Evolutionary conservation across 2,329 filamentous ascomycete species (phyloP).

Genomic region (Fragosphaeria purpurea): DNA sequence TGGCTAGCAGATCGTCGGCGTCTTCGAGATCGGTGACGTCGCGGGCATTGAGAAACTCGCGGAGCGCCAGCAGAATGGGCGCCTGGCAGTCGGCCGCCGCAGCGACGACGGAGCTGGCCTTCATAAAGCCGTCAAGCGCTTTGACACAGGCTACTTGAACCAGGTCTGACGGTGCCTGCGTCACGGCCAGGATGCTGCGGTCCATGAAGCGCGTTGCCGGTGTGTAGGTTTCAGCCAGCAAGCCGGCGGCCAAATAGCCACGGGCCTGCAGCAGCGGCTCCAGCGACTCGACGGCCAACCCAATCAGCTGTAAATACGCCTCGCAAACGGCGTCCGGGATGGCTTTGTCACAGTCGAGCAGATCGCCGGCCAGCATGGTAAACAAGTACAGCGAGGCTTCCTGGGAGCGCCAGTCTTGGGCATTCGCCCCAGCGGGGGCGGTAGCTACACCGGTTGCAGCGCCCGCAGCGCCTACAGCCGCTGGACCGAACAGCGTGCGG

Average conservation of each 20-base stretch:
- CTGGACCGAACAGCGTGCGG: slow-evolving; percentile 57
- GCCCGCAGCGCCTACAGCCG: slow-evolving; percentile 15
- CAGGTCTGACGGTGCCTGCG: slow-evolving; percentile 59
- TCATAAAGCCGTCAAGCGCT: slow-evolving; percentile 60
- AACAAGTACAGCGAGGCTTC: slow-evolving; percentile 80
- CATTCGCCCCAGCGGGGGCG: neutral
- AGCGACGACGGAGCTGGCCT: slow-evolving; percentile 15
- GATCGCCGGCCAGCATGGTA: slow-evolving; percentile 74
- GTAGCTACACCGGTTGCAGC: neutral
- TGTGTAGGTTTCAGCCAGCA: slow-evolving; percentile 59
- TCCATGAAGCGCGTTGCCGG: slow-evolving; percentile 59
- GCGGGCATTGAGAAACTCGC: slow-evolving; percentile 66
- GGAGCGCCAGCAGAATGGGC: slow-evolving; percentile 50
- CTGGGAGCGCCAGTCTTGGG: slow-evolving; percentile 48
- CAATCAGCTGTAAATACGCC: slow-evolving; percentile 71
- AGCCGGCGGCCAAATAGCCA: slow-evolving; percentile 77
- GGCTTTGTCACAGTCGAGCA: slow-evolving; percentile 63
- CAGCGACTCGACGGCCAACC: slow-evolving; percentile 59
- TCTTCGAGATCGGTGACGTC: slow-evolving; percentile 78
- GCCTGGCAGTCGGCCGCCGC: slow-evolving; percentile 43
- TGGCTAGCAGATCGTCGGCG: slow-evolving; percentile 84
- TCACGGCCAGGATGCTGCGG: slow-evolving; percentile 64
- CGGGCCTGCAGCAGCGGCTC: slow-evolving; percentile 74
- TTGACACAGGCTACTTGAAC: slow-evolving; percentile 90
- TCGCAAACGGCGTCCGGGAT: slow-evolving; percentile 60